Evolutionary conservation across 2,329 filamentous ascomycete species (phyloP).

Genomic region (Ambrosiella cleistominuta): DNA sequence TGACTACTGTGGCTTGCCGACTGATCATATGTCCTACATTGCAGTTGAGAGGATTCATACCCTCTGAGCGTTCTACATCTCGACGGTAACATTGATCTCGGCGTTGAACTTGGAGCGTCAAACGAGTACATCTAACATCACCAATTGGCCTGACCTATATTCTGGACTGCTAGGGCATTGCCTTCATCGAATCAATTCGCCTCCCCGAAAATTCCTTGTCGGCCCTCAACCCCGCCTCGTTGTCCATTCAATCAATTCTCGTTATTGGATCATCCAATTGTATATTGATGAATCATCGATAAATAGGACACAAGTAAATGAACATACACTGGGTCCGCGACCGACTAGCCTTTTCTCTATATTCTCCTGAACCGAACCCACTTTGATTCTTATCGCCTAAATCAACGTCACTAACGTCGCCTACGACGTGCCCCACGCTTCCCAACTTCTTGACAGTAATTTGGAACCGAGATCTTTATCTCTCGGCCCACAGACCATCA

Average conservation of each 20-base stretch:
- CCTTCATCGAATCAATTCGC: background rate
- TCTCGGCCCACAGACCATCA: background rate
- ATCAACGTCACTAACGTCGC: background rate
- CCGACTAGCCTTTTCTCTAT: background rate
- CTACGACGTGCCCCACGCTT: background rate
- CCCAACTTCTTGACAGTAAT: background rate
- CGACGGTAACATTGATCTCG: too few relatives aligned
- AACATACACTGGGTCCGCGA: background rate
- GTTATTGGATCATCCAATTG: background rate
- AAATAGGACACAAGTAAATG: conserved; percentile 1
- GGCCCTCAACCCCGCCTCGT: background rate
- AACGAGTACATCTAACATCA: background rate
- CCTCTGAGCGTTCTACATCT: background rate
- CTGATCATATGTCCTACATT: too few relatives aligned
- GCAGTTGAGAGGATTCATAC: background rate
- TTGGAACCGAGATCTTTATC: background rate
- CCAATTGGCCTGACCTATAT: background rate
- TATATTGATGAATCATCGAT: background rate
- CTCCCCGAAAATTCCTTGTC: background rate
- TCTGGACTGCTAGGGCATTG: background rate
- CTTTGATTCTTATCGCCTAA: background rate
- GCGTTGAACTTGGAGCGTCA: background rate
- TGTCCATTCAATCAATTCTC: conserved; percentile 1
- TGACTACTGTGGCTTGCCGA: too few relatives aligned
- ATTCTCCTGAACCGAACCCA: background rate